Evolutionary conservation across 495 filamentous ascomycete species (phyloP).

Genomic region (Penicillium macrosclerotiorum): DNA sequence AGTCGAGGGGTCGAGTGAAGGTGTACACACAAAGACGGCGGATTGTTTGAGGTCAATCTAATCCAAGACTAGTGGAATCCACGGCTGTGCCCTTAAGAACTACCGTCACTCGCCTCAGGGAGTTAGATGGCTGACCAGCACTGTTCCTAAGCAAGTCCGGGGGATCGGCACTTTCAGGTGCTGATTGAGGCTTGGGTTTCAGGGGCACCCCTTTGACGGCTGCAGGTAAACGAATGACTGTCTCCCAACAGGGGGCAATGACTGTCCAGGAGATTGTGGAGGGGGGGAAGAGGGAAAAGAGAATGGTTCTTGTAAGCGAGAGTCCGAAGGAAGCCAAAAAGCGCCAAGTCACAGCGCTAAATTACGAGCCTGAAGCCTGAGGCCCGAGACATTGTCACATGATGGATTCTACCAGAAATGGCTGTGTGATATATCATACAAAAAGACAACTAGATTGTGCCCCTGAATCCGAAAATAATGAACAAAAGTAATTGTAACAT

Average conservation of each 20-base stretch:
- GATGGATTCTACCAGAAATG: slow-evolving; percentile 25
- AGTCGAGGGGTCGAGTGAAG: slow-evolving; percentile 14
- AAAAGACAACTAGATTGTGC: slow-evolving; percentile 7
- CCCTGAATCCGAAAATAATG: slow-evolving; percentile 11
- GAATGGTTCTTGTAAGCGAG: slow-evolving; percentile 15
- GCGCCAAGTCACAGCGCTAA: slow-evolving; percentile 19
- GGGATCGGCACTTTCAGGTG: background rate
- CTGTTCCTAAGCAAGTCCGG: slow-evolving; percentile 5
- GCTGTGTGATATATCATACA: slow-evolving; percentile 28
- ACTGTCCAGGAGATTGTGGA: slow-evolving; percentile 2
- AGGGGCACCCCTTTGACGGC: slow-evolving; percentile 1
- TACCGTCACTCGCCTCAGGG: background rate
- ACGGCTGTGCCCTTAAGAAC: too few species aligned
- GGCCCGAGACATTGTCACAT: slow-evolving; percentile 19
- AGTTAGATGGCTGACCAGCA: background rate
- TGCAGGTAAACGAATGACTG: slow-evolving; percentile 19
- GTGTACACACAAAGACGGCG: slow-evolving; percentile 1
- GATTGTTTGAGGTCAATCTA: background rate
- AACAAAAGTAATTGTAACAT: slow-evolving; percentile 15
- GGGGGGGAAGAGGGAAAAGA: slow-evolving; percentile 5
- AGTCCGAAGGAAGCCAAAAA: slow-evolving; percentile 17
- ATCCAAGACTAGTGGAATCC: background rate
- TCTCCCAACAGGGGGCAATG: slow-evolving; percentile 10
- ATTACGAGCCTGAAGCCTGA: slow-evolving; percentile 5
- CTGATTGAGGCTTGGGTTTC: slow-evolving; percentile 2